A percentile compares a stretch with the other conserved stretches of the same genome.
Evolutionary conservation across 352 stramenopile species (phyloP).

Genomic region (Thraustochytrium sp.): DNA sequence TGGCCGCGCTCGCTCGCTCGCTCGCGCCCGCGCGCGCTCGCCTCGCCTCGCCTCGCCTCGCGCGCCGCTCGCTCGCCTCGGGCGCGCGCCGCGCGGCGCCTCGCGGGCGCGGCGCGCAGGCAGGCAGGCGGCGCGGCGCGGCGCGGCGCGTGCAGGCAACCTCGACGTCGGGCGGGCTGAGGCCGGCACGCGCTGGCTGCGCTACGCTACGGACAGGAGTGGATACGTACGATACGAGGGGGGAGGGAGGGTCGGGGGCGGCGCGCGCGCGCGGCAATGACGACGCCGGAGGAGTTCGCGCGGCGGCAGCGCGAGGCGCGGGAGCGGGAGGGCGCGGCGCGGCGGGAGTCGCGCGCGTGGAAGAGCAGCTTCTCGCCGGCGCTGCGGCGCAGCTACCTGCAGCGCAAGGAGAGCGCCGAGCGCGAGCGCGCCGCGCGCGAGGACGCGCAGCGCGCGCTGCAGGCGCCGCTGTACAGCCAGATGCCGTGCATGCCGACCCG

Average conservation of each 20-base stretch:
- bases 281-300: not conserved
- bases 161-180: no score
- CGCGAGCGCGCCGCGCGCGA: not conserved
- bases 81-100: no score
- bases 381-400: not conserved
- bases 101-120: no score
- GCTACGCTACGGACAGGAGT: no score
- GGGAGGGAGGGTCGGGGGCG: not conserved
- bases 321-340: not conserved
- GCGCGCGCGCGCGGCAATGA: not conserved
- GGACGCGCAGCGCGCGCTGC: not conserved
- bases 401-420: not conserved
- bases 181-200: no score
- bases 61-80: no score
- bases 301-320: not conserved
- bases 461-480: not conserved
- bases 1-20: no score
- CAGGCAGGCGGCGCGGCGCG: no score
- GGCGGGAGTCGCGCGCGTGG: not conserved
- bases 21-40: no score
- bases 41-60: no score
- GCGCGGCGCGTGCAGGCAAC: no score
- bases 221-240: not conserved
- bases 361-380: not conserved
- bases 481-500: not conserved